A percentile compares a stretch with the other conserved stretches of the same genome.
phyloP scores from a whole-genome alignment of 352 stramenopile species.

The Phytophthora brassicae region DNA sequence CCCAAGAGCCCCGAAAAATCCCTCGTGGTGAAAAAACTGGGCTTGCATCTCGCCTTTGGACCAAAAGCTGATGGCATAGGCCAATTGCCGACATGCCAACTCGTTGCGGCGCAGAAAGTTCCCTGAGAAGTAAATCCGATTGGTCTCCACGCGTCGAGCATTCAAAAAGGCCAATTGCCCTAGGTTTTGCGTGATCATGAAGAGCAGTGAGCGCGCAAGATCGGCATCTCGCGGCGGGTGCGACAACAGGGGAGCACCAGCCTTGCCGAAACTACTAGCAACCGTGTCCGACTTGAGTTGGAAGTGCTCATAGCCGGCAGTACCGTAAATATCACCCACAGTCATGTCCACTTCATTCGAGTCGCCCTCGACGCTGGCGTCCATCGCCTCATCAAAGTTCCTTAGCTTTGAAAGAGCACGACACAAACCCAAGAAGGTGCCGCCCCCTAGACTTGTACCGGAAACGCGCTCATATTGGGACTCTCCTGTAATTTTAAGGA shows the following conservation, averaged over 20 bases:
- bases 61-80: slow-evolving; percentile 97
- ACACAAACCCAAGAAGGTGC: slow-evolving; percentile 97
- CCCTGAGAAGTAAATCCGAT: slow-evolving; percentile 94
- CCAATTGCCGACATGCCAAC: slow-evolving; percentile 86
- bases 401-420: slow-evolving; percentile 88
- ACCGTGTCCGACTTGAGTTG: slow-evolving; percentile 85
- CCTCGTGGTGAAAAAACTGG: slow-evolving; percentile 95
- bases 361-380: slow-evolving; percentile 64
- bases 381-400: slow-evolving; percentile 82
- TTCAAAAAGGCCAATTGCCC: slow-evolving; percentile 96
- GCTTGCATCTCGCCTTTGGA: slow-evolving; percentile 89
- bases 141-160: slow-evolving; percentile 90
- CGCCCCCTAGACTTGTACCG: slow-evolving; percentile 96
- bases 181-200: slow-evolving; percentile 99
- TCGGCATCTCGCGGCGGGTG: slow-evolving; percentile 88
- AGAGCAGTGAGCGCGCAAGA: slow-evolving; percentile 92
- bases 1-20: slow-evolving; percentile 97
- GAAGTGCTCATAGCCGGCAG: slow-evolving; percentile 86
- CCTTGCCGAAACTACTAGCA: slow-evolving; percentile 97
- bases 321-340: slow-evolving; percentile 98
- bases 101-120: slow-evolving; percentile 98
- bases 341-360: slow-evolving; percentile 93
- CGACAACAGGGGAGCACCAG: slow-evolving; percentile 38
- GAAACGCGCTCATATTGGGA: slow-evolving; percentile 94
- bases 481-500: slow-evolving; percentile 91